phyloP scores from a whole-genome alignment of 83 land plant species.

The Diphasiastrum complanatum region DNA sequence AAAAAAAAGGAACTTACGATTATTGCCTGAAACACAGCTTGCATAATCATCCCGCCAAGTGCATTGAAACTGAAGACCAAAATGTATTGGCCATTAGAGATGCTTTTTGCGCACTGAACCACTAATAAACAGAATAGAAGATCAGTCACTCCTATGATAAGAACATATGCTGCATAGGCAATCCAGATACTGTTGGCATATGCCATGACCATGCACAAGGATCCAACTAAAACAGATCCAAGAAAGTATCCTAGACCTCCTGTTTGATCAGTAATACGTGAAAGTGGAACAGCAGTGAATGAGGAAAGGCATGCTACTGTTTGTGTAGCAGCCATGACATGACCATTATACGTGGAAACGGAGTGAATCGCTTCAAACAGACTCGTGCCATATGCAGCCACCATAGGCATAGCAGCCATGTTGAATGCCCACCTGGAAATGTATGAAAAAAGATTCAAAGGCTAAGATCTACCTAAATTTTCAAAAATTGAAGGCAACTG shows the following conservation, averaged over 20 bases:
- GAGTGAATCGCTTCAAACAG: conserved; percentile 23
- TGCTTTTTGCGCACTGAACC: conserved; percentile 17
- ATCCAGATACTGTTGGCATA: conserved; percentile 7
- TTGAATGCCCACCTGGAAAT: conserved; percentile 26
- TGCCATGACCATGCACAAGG: conserved; percentile 12
- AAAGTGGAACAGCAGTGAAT: conserved; percentile 14
- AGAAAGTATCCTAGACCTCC: conserved; percentile 10
- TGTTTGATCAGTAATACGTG: background rate
- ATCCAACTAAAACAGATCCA: conserved; percentile 24
- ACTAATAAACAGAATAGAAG: conserved; percentile 11
- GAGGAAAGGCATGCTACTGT: conserved; percentile 18
- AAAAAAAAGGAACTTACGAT: too few species aligned
- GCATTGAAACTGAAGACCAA: conserved; percentile 16
- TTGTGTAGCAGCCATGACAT: conserved; percentile 24
- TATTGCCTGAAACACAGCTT: conserved; percentile 21
- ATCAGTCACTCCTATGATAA: conserved; percentile 7
- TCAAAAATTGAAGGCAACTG: too few species aligned
- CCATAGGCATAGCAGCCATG: conserved; percentile 21
- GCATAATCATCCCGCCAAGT: conserved; percentile 19
- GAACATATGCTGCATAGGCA: conserved; percentile 12
- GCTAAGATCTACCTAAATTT: too few species aligned
- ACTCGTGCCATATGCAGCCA: conserved; percentile 15
- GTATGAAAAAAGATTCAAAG: too few species aligned
- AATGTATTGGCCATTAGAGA: conserved; percentile 19
- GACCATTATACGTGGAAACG: conserved; percentile 17